Evolutionary conservation across 352 stramenopile genomes (phyloP), one percentile per base, ranked within the genome.

Genomic region (Globisporangium sylvaticum): DNA sequence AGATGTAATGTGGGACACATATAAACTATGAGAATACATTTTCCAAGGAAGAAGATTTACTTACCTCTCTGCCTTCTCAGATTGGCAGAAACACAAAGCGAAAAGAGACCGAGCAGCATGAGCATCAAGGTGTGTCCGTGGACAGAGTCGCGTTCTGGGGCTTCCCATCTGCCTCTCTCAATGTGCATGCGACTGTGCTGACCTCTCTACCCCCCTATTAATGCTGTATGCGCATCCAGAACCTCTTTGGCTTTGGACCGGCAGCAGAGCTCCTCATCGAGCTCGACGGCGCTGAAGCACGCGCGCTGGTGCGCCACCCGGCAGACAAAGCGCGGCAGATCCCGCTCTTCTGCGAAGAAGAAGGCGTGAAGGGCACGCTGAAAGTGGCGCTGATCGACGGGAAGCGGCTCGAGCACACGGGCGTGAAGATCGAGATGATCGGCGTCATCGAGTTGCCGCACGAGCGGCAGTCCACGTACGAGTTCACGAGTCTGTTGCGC

Each of bases 341-440:
- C 60, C 78, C 80, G 46, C 73, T 94, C 65, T 90, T 87, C 57
- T 68, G 69, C 14, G 65, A 67, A 10, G 76, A 86, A 46, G 83
- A 94, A 62, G 68, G 70, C 14, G 72, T 98, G 63, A 79, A 65
- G 4, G 92, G 92, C 4, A 59, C 70, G 8, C 75, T 97, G 24
- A 78, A 77, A 15, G 79, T 97, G 22, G 56, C 71, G 29, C 71
- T 99, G 8, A 81, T 94, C 10, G 77, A 80, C 24, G 90, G 12
- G 52, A 98, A 98, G 73, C 97, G 94, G 42, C 75, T 98, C 24
- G 96, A 99, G 70, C 96, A 99, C 79, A 83, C 94, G 8, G 97
- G 97, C 31, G 91, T 99, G 54, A 98, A 96, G 61, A 79, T 99
- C 12, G 93, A 99, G 76, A 86, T 99, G 59, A 83, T 99, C 54